Conservation (phyloP, 768 basidiomycete species). For the Tylopilus felleus region DNA sequence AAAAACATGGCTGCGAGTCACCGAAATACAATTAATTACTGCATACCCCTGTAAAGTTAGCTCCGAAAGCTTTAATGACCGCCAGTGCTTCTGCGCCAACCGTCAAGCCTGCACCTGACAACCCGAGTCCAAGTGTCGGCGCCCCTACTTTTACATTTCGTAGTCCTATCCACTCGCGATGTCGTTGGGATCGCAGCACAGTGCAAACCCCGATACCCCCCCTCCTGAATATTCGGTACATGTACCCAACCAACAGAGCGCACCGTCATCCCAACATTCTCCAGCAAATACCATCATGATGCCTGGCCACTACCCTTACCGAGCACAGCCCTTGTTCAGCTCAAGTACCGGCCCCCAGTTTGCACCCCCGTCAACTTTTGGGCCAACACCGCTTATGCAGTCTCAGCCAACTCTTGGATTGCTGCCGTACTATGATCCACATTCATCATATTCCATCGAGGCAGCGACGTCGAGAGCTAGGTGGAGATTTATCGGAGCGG, state of each 20-base stretch:
- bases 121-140: neutral
- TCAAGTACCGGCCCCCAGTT: conserved; percentile 15
- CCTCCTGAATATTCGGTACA: conserved; percentile 29
- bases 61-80: neutral
- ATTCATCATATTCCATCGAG: conserved; percentile 36
- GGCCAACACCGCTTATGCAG: conserved; percentile 41
- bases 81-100: neutral
- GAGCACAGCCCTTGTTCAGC: conserved; percentile 16
- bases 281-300: conserved; percentile 7
- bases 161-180: conserved; percentile 3
- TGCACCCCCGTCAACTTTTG: conserved; percentile 23
- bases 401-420: conserved; percentile 34
- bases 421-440: conserved; percentile 43
- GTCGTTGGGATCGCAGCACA: conserved; percentile 18
- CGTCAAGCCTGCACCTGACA: neutral
- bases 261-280: conserved; percentile 19
- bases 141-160: neutral
- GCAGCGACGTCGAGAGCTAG: conserved; percentile 39
- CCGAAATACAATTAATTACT: neutral
- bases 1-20: neutral
- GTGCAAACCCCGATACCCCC: conserved; percentile 26
- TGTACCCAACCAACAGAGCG: conserved; percentile 11
- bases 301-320: conserved; percentile 13
- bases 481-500: conserved; percentile 42
- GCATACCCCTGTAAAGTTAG: neutral